phyloP scores from a whole-genome alignment of 768 basidiomycete genomes.

The Tubosaeta sp. region DNA sequence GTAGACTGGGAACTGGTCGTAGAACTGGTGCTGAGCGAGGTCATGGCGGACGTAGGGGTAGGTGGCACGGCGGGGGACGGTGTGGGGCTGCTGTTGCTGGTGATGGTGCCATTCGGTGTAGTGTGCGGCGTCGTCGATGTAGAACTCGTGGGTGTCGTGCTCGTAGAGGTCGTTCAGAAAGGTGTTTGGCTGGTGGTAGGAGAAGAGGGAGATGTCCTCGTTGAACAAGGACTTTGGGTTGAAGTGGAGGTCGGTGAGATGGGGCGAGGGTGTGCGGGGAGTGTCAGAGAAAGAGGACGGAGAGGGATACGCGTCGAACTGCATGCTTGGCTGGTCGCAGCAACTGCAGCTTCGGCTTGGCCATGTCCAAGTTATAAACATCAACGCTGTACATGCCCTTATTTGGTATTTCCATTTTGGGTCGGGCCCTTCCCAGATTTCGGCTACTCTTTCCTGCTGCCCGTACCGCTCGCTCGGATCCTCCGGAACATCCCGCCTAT shows the following conservation, averaged over 20 bases:
- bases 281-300: conserved; percentile 55
- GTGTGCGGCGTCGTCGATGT: conserved; percentile 34
- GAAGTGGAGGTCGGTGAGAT: conserved; percentile 31
- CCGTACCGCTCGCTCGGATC: conserved; percentile 31
- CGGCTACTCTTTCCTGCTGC: conserved; percentile 36
- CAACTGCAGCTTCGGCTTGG: background rate
- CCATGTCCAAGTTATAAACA: conserved; percentile 29
- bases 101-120: conserved; percentile 33
- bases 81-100: conserved; percentile 36
- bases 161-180: conserved; percentile 74
- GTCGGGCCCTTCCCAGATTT: conserved; percentile 31
- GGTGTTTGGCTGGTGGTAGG: conserved; percentile 38
- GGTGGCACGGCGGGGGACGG: conserved; percentile 58
- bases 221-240: conserved; percentile 41
- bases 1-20: conserved; percentile 35
- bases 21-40: conserved; percentile 32
- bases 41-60: conserved; percentile 78
- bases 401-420: conserved; percentile 22
- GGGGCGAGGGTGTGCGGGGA: conserved; percentile 73
- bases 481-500: conserved; percentile 31
- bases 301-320: conserved; percentile 59
- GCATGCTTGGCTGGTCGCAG: conserved; percentile 29
- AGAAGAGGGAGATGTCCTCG: conserved; percentile 40
- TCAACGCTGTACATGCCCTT: conserved; percentile 25
- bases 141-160: conserved; percentile 42